Conservation (phyloP, 805 yeast genomes). For the Yamadazyma sp. region DNA sequence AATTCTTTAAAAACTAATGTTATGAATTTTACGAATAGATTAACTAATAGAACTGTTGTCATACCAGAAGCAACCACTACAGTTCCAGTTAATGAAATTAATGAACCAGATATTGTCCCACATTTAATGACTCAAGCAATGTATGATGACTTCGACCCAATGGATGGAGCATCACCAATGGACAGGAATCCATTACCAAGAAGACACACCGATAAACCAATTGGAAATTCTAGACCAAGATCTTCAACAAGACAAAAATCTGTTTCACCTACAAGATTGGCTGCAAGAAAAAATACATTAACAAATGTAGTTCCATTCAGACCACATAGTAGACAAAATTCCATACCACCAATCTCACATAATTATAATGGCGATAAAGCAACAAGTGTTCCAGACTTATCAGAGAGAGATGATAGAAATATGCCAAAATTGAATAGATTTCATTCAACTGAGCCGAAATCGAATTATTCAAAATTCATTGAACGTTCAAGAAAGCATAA, state of each 20-base stretch:
- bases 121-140: conserved; percentile 9
- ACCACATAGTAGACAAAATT: conserved; percentile 8
- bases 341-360: conserved; percentile 1
- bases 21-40: neutral
- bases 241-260: conserved; percentile 6
- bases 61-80: neutral
- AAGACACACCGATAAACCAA: conserved; percentile 5
- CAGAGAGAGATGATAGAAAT: conserved; percentile 7
- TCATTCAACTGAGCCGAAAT: conserved; percentile 16
- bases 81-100: neutral
- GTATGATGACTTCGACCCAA: conserved; percentile 5
- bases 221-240: conserved; percentile 2
- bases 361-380: conserved; percentile 1
- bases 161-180: conserved; percentile 1
- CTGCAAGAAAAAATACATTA: conserved; percentile 15
- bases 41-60: neutral
- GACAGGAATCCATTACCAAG: neutral
- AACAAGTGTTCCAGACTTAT: conserved; percentile 19
- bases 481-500: conserved; percentile 11
- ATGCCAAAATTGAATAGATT: conserved; percentile 19
- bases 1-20: neutral
- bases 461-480: conserved; percentile 10
- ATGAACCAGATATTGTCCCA: conserved; percentile 4
- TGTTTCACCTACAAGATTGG: conserved; percentile 11
- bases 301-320: conserved; percentile 24